Conservation (phyloP, 352 stramenopile species). For the Phytophthora cryptogea region DNA sequence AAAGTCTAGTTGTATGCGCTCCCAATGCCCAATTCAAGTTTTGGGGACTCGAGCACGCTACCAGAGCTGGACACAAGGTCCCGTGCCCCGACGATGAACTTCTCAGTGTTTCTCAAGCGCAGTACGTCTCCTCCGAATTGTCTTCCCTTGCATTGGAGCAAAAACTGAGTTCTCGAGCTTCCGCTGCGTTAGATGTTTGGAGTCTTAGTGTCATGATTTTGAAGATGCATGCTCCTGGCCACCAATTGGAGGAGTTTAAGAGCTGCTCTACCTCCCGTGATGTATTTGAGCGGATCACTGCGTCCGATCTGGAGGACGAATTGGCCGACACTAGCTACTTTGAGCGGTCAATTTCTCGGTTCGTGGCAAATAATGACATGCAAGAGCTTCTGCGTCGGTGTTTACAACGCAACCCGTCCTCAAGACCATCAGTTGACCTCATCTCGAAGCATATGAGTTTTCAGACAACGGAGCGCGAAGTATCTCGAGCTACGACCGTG, state of each 20-base stretch:
- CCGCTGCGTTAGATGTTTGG: conserved; percentile 59
- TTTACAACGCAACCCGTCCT: conserved; percentile 38
- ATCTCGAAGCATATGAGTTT: conserved; percentile 51
- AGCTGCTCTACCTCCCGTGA: conserved; percentile 35
- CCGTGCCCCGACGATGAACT: conserved; percentile 13
- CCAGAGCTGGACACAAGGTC: conserved; percentile 26
- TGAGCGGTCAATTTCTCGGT: conserved; percentile 52
- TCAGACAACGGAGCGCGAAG: conserved; percentile 20
- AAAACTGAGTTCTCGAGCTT: conserved; percentile 25
- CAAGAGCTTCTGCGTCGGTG: conserved; percentile 49
- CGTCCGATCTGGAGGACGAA: conserved; percentile 8
- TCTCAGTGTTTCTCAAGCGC: conserved; percentile 21
- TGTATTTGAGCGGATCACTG: conserved; percentile 42
- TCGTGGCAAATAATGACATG: conserved; percentile 51
- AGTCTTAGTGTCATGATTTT: conserved; percentile 61
- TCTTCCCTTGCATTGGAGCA: conserved; percentile 39
- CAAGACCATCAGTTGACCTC: conserved; percentile 41
- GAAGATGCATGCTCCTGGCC: conserved; percentile 53
- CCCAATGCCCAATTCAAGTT: conserved; percentile 53
- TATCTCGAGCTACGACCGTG: conserved; percentile 21
- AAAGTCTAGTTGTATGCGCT: conserved; percentile 43
- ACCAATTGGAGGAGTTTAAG: conserved; percentile 54
- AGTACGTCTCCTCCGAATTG: conserved; percentile 59
- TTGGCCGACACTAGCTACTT: conserved; percentile 38
- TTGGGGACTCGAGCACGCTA: conserved; percentile 51